A percentile compares a stretch with the other conserved stretches of the same genome.
These are phyloP conservation scores for Pseudogymnoascus sp. DNA, from an alignment of 2,329 filamentous ascomycete species.

Conservation along the genomic window DNA sequence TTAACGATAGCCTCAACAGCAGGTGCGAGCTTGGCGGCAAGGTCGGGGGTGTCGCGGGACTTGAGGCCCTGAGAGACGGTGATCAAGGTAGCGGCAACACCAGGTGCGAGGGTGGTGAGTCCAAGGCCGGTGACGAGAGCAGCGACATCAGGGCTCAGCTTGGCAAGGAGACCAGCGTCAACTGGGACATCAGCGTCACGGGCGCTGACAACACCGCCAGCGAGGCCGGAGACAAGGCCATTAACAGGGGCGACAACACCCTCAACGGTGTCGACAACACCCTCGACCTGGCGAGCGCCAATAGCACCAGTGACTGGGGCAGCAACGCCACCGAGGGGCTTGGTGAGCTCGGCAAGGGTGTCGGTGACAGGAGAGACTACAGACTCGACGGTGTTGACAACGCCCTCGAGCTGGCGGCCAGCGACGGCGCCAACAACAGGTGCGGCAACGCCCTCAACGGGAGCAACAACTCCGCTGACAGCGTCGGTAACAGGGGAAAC, in stretches of 20 bases:
- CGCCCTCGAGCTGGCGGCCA: background rate
- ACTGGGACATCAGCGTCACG: background rate
- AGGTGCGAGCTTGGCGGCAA: background rate
- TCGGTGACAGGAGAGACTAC: background rate
- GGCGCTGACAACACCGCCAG: background rate
- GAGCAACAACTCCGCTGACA: too few relatives aligned
- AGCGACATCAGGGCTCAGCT: background rate
- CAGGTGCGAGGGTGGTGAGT: background rate
- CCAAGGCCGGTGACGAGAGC: background rate
- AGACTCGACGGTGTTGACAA: background rate
- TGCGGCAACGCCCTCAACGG: background rate
- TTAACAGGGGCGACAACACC: background rate
- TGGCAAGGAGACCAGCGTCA: background rate
- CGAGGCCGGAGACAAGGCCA: background rate
- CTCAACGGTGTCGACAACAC: background rate
- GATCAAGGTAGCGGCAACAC: background rate
- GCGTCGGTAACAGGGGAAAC: background rate
- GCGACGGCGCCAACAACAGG: background rate
- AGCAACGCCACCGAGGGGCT: too few relatives aligned
- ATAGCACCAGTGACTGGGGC: background rate
- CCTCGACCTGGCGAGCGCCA: background rate
- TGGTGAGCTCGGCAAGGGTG: accelerated
- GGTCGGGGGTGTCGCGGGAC: background rate
- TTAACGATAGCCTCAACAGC: background rate
- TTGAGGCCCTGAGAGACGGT: background rate